Evolutionary conservation across 192 early-diverging fungal genomes (phyloP).

Genomic region (Coemansia sp.): DNA sequence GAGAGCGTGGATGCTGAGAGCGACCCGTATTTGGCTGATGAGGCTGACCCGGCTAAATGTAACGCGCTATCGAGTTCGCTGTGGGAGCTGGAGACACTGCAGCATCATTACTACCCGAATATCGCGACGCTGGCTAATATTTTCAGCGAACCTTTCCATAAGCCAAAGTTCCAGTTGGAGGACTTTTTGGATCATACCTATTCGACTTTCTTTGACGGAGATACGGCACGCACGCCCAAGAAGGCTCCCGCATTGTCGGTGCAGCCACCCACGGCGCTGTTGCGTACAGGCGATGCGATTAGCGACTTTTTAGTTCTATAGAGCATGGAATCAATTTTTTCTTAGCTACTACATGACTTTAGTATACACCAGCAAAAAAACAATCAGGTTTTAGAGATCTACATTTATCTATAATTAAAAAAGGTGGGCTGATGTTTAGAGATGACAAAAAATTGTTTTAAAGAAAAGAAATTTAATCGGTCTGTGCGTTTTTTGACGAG

Average conservation of each 20-base stretch:
- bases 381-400: neutral
- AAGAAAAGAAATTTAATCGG: neutral
- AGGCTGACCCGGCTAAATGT: conserved; percentile 78
- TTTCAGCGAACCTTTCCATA: conserved; percentile 87
- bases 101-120: conserved; percentile 85
- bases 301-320: conserved; percentile 46
- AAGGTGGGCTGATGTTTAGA: neutral
- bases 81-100: conserved; percentile 92
- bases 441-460: neutral
- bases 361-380: no score
- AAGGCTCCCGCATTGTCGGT: conserved; percentile 64
- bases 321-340: neutral
- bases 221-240: conserved; percentile 63
- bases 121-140: conserved; percentile 83
- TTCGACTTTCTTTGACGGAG: conserved; percentile 71
- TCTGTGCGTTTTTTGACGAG: neutral
- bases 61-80: conserved; percentile 83
- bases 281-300: conserved; percentile 56
- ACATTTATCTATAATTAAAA: neutral
- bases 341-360: no score
- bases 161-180: conserved; percentile 86
- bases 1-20: conserved; percentile 20
- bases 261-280: conserved; percentile 57
- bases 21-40: conserved; percentile 56
- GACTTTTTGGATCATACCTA: conserved; percentile 97